Conservation (phyloP, 495 filamentous ascomycete genomes). For the Lophium mytilinum region DNA sequence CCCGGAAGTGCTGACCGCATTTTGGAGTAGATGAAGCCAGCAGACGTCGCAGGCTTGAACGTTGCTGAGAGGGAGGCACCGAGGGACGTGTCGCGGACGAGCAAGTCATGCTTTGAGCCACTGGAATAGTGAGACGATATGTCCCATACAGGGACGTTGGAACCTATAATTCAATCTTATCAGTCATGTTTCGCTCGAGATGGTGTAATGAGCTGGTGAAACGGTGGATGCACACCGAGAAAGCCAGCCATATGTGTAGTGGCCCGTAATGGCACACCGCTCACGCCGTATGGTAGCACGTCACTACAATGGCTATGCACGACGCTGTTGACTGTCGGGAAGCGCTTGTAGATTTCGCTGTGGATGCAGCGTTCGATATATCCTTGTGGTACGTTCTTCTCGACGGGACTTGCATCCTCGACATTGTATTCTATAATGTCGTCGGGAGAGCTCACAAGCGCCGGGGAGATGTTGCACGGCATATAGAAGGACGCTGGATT, state of each 20-base stretch:
- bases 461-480: constrained; percentile 27
- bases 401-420: constrained; percentile 26
- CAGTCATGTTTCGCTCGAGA: not conserved
- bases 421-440: constrained; percentile 33
- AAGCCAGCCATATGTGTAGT: constrained; percentile 45
- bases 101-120: constrained; percentile 29
- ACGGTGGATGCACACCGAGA: constrained; percentile 30
- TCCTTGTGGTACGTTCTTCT: constrained; percentile 20
- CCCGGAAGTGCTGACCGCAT: constrained; percentile 18
- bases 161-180: constrained; percentile 2
- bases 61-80: constrained; percentile 38
- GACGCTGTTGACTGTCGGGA: constrained; percentile 37
- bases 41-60: constrained; percentile 30
- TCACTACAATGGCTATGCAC: constrained; percentile 42
- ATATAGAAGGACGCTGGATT: constrained; percentile 31
- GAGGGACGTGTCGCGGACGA: constrained; percentile 38
- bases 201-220: not conserved
- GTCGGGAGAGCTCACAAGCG: constrained; percentile 25
- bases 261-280: constrained; percentile 36
- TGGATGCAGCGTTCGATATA: constrained; percentile 34
- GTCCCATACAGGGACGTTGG: constrained; percentile 30
- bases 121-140: constrained; percentile 25
- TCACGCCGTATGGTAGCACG: constrained; percentile 42
- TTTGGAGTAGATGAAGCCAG: constrained; percentile 24
- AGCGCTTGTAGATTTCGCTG: constrained; percentile 43